These are phyloP conservation scores for Lentinula aciculospora DNA, from an alignment of 768 basidiomycete genomes.

Conservation along the genomic window DNA sequence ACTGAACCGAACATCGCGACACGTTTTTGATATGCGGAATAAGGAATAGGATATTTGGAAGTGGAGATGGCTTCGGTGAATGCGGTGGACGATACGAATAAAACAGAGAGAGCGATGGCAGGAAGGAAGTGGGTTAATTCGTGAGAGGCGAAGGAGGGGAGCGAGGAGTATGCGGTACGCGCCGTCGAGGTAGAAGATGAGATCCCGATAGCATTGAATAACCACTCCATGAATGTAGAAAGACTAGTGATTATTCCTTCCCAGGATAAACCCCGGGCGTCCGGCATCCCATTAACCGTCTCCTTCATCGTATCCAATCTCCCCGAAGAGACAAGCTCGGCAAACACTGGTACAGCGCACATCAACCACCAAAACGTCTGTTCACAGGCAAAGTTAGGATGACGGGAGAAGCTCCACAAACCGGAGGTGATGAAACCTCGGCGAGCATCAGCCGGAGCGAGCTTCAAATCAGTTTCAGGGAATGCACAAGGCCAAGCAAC, in stretches of 20 bases:
- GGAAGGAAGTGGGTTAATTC: constrained; percentile 25
- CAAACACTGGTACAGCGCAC: constrained; percentile 7
- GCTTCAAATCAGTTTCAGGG: constrained; percentile 28
- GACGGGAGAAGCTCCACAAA: constrained; percentile 81
- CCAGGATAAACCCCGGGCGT: constrained; percentile 15
- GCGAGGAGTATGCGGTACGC: no score
- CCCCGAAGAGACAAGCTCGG: constrained; percentile 5
- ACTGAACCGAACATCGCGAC: constrained; percentile 71
- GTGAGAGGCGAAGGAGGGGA: background rate
- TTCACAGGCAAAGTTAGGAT: constrained; percentile 92
- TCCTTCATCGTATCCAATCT: constrained; percentile 9
- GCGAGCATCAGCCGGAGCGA: constrained; percentile 61
- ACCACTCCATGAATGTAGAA: constrained; percentile 17
- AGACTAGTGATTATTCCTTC: constrained; percentile 23
- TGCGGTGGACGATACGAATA: constrained; percentile 74
- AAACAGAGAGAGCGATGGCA: constrained; percentile 52
- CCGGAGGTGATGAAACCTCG: constrained; percentile 85
- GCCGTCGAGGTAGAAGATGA: background rate
- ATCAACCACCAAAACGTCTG: constrained; percentile 63
- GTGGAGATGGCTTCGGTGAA: constrained; percentile 79
- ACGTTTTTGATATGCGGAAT: constrained; percentile 66
- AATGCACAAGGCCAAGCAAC: background rate
- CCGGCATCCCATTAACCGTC: constrained; percentile 10
- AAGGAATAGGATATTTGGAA: constrained; percentile 67
- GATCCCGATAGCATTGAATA: background rate